A percentile compares a stretch with the other conserved stretches of the same genome.
Conservation (phyloP, 371 early-diverging fungal species). For the Apophysomyces trapeziformis region DNA sequence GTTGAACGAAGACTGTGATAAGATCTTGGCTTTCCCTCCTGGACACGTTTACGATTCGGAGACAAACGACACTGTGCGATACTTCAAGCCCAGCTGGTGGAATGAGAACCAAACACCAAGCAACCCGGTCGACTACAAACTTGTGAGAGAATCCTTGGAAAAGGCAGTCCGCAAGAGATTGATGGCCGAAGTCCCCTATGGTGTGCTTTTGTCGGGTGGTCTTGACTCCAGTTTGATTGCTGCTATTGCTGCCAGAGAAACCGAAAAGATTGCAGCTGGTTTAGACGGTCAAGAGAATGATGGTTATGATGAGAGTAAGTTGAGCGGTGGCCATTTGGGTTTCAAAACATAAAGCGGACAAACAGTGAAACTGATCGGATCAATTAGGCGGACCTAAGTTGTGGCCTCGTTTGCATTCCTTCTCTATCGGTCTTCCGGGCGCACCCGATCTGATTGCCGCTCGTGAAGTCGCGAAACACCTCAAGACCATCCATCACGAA, state of each 20-base stretch:
- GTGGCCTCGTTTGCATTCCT: constrained; percentile 91
- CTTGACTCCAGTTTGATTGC: constrained; percentile 95
- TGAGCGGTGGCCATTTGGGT: not conserved
- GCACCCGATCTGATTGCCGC: constrained; percentile 95
- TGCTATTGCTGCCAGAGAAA: constrained; percentile 74
- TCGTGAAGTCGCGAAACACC: constrained; percentile 88
- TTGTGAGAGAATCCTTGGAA: constrained; percentile 80
- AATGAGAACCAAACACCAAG: constrained; percentile 57
- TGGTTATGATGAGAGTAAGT: constrained; percentile 73
- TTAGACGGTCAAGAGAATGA: constrained; percentile 40
- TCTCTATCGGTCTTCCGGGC: constrained; percentile 94
- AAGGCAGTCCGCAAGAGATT: constrained; percentile 91
- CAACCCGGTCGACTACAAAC: constrained; percentile 63
- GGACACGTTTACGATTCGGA: constrained; percentile 88
- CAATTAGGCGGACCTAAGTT: constrained; percentile 53
- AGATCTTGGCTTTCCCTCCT: constrained; percentile 95
- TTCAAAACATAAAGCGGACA: too few species aligned
- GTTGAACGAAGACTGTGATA: constrained; percentile 93
- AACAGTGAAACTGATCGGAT: not conserved
- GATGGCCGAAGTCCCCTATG: constrained; percentile 97
- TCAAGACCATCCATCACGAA: constrained; percentile 90
- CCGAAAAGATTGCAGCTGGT: constrained; percentile 61
- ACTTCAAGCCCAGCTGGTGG: constrained; percentile 94
- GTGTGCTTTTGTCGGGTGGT: constrained; percentile 94
- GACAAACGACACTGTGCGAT: constrained; percentile 77